Evolutionary conservation across 1,284 basidiomycete genomes (phyloP).

Genomic region (Exsudoporus floridanus): DNA sequence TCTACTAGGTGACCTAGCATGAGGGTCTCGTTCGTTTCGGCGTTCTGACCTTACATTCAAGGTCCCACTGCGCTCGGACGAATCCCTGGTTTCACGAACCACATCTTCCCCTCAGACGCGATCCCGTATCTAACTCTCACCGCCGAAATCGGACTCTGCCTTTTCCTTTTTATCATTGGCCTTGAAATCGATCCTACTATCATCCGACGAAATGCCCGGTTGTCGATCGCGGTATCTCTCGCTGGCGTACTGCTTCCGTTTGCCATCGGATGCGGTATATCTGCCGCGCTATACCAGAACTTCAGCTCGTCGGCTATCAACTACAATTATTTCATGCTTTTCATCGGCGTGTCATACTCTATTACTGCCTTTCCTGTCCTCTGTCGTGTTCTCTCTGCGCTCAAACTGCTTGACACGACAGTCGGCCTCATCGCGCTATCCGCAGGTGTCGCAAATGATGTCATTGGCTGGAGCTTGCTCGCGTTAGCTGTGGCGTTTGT

Average conservation of each 20-base stretch:
- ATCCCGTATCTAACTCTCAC: constrained; percentile 81
- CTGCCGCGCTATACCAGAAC: constrained; percentile 76
- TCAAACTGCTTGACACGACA: constrained; percentile 85
- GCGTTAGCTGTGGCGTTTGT: constrained; percentile 90
- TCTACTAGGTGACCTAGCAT: constrained; percentile 56
- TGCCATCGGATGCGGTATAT: constrained; percentile 80
- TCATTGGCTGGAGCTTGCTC: constrained; percentile 73
- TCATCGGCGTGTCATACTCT: constrained; percentile 87
- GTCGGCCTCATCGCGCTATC: constrained; percentile 93
- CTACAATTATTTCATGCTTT: constrained; percentile 89
- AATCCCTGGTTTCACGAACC: constrained; percentile 77
- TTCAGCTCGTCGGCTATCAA: constrained; percentile 71
- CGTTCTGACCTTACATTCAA: constrained; percentile 5
- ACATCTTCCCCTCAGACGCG: constrained; percentile 78
- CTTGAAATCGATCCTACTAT: constrained; percentile 82
- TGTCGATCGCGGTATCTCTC: constrained; percentile 48
- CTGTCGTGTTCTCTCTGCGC: constrained; percentile 82
- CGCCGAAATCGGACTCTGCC: constrained; percentile 90
- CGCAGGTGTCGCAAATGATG: constrained; percentile 92
- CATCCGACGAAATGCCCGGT: constrained; percentile 52
- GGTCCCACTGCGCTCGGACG: constrained; percentile 79
- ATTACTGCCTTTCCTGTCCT: constrained; percentile 96
- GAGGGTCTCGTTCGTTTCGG: fast-evolving
- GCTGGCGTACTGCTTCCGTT: constrained; percentile 81
- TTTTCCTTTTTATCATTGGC: constrained; percentile 92